These are phyloP conservation scores for Xylariomycetidae sp. DNA, from an alignment of 2,329 filamentous ascomycete species.

Conservation along the genomic window DNA sequence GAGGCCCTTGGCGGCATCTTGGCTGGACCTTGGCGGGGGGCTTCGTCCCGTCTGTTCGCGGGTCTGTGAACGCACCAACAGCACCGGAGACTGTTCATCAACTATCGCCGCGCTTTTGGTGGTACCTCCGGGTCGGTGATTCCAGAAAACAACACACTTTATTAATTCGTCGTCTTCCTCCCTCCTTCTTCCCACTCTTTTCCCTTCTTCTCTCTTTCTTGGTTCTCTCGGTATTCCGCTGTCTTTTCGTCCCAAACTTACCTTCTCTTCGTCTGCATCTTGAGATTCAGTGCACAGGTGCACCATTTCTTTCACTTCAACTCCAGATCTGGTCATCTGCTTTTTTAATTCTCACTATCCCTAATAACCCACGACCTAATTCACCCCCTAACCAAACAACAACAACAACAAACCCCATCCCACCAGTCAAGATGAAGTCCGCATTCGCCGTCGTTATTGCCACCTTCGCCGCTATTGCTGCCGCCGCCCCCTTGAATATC, in stretches of 20 bases:
- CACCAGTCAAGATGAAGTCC: slow-evolving; percentile 19
- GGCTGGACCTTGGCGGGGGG: slow-evolving; percentile 7
- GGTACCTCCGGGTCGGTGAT: no score
- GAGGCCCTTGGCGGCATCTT: slow-evolving; percentile 19
- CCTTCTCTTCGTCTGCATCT: slow-evolving; percentile 8
- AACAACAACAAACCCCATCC: neutral
- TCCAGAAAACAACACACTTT: neutral
- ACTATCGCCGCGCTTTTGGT: neutral
- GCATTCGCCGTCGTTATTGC: slow-evolving; percentile 24
- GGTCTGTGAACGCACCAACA: slow-evolving; percentile 8
- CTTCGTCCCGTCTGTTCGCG: slow-evolving; percentile 1
- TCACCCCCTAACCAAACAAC: neutral
- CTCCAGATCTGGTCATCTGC: slow-evolving; percentile 14
- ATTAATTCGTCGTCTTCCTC: neutral
- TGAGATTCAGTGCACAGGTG: slow-evolving; percentile 20
- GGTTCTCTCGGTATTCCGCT: slow-evolving; percentile 9
- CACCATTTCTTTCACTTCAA: slow-evolving; percentile 10
- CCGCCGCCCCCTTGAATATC: slow-evolving; percentile 29
- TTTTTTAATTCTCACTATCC: slow-evolving; percentile 2
- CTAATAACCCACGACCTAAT: slow-evolving; percentile 1
- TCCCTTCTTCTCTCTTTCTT: no score
- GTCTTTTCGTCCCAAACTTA: slow-evolving; percentile 12
- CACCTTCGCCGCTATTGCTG: slow-evolving; percentile 21
- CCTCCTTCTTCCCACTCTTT: slow-evolving; percentile 5
- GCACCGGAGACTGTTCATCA: neutral